A percentile compares a stretch with the other conserved stretches of the same genome.
Conservation (phyloP, 306 rosid species). For the Prosopis cineraria region DNA sequence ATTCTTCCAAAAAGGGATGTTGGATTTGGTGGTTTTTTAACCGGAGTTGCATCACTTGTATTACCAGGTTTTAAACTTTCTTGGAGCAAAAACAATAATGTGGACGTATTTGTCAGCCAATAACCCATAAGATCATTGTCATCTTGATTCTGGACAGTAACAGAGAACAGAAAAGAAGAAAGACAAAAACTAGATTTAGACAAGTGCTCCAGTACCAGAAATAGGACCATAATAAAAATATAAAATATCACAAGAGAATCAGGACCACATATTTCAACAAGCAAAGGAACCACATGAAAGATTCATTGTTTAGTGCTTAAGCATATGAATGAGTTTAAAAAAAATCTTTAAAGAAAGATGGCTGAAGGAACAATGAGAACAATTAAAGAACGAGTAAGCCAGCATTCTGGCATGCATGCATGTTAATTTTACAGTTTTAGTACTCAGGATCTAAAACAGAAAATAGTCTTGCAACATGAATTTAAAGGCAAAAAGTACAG, state of each 20-base stretch:
- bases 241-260: constrained; percentile 18
- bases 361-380: not conserved
- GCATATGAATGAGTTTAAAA: not conserved
- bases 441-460: not conserved
- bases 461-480: not conserved
- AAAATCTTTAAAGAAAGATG: not conserved
- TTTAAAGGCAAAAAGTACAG: not conserved
- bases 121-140: constrained; percentile 93
- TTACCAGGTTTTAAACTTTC: constrained; percentile 78
- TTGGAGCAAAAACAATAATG: constrained; percentile 88
- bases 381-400: not conserved
- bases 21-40: constrained; percentile 74
- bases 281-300: constrained; percentile 25
- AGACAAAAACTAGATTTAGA: constrained; percentile 19
- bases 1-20: constrained; percentile 97
- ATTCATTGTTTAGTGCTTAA: constrained; percentile 3
- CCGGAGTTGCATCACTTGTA: constrained; percentile 62
- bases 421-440: not conserved
- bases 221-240: not conserved
- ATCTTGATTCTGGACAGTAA: constrained; percentile 79
- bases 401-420: not conserved
- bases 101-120: constrained; percentile 95
- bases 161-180: constrained; percentile 31
- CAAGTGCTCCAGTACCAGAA: constrained; percentile 2
- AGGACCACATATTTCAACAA: constrained; percentile 26